Percentiles rank a stretch among this genome's conserved stretches.
Conservation (phyloP, 2,329 filamentous ascomycete species). For the Pseudogymnoascus sp. region DNA sequence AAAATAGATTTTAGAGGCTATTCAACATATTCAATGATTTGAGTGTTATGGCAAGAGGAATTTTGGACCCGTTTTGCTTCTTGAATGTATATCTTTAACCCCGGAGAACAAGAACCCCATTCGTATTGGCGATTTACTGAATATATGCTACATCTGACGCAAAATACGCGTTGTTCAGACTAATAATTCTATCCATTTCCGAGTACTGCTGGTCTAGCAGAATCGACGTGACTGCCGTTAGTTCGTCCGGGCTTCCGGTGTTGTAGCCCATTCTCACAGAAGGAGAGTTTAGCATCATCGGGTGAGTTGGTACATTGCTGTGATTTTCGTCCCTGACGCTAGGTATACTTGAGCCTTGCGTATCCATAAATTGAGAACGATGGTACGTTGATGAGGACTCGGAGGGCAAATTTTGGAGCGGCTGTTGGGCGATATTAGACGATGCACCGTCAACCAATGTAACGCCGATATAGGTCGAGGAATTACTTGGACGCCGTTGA, state of each 20-base stretch:
- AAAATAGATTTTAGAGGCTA: too few relatives aligned
- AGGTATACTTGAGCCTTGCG: background rate
- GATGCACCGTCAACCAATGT: background rate
- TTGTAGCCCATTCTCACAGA: slow-evolving; percentile 7
- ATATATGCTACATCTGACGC: slow-evolving; percentile 5
- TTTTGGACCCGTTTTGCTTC: background rate
- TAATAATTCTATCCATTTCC: slow-evolving; percentile 26
- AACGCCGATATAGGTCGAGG: background rate
- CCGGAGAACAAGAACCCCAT: background rate
- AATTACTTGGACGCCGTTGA: background rate
- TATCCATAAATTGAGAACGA: background rate
- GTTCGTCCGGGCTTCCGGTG: slow-evolving; percentile 17
- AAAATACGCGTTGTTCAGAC: slow-evolving; percentile 16
- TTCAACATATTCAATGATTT: background rate
- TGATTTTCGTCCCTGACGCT: background rate
- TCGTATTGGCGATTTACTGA: background rate
- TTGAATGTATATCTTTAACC: background rate
- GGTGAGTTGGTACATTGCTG: slow-evolving; percentile 5
- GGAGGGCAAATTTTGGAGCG: background rate
- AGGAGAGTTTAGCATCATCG: slow-evolving; percentile 12
- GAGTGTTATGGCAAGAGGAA: background rate
- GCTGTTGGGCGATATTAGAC: background rate
- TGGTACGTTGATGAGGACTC: background rate
- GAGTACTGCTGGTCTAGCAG: slow-evolving; percentile 24
- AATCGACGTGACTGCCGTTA: slow-evolving; percentile 20